Evolutionary conservation across 306 rosid genomes (phyloP).

Genomic region (Prunus mume): DNA sequence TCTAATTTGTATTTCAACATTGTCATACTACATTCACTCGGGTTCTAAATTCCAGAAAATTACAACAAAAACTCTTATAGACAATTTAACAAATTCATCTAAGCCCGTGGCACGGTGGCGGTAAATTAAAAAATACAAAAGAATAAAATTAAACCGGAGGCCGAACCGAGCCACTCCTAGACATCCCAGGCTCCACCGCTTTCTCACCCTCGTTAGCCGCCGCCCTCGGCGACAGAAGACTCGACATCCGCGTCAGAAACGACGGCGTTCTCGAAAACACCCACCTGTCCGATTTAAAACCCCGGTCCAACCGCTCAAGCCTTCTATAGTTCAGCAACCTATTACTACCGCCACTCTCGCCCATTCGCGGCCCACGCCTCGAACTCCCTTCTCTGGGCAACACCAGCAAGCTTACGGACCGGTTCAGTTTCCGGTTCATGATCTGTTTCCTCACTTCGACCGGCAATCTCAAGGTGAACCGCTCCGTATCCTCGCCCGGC

Average conservation of each 20-base stretch:
- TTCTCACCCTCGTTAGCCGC: constrained; percentile 32
- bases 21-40: background rate
- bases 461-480: constrained; percentile 80
- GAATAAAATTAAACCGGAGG: constrained; percentile 39
- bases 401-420: constrained; percentile 63
- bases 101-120: background rate
- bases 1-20: too few relatives aligned
- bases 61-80: background rate
- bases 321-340: constrained; percentile 42
- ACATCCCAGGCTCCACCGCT: constrained; percentile 27
- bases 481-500: constrained; percentile 70
- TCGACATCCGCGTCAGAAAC: constrained; percentile 55
- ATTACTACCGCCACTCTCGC: constrained; percentile 48
- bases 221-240: constrained; percentile 53
- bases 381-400: constrained; percentile 57
- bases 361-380: constrained; percentile 53
- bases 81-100: background rate
- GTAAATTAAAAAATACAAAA: background rate
- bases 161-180: constrained; percentile 23
- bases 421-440: constrained; percentile 48
- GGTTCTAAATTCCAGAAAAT: background rate
- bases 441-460: constrained; percentile 61
- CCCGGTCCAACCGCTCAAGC: constrained; percentile 40
- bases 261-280: constrained; percentile 53
- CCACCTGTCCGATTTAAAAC: constrained; percentile 73